Conservation (phyloP, 345 rosid species). For the Trapa incisa region DNA sequence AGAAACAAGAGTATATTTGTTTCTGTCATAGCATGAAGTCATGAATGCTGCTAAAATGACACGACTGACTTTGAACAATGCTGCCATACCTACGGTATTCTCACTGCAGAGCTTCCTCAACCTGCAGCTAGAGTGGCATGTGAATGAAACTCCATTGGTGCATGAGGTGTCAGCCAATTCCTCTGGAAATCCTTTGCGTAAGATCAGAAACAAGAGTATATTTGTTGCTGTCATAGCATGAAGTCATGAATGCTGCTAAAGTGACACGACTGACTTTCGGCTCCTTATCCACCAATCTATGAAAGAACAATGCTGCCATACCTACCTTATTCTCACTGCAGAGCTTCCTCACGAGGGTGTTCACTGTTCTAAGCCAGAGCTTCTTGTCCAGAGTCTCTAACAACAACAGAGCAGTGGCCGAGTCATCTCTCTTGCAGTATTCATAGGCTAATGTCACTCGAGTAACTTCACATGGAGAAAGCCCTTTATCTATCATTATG, state of each 20-base stretch:
- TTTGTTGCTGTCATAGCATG: conserved; percentile 69
- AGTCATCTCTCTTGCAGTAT: conserved; percentile 61
- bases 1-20: conserved; percentile 56
- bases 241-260: conserved; percentile 54
- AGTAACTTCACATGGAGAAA: conserved; percentile 71
- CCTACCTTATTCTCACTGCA: conserved; percentile 82
- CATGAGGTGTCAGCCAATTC: conserved; percentile 23
- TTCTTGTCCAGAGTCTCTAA: conserved; percentile 67
- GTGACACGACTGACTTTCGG: conserved; percentile 43
- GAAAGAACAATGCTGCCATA: conserved; percentile 63
- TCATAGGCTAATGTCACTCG: conserved; percentile 75
- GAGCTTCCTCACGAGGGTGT: conserved; percentile 66
- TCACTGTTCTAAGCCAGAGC: conserved; percentile 67
- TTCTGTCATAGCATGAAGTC: conserved; percentile 65
- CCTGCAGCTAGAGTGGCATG: no score
- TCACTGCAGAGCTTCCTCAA: conserved; percentile 77
- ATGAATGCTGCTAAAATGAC: conserved; percentile 58
- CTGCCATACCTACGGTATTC: conserved; percentile 70
- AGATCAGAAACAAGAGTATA: conserved; percentile 60
- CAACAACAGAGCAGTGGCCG: conserved; percentile 67
- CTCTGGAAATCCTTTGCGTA: conserved; percentile 40
- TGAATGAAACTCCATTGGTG: neutral
- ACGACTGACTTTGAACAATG: conserved; percentile 53
- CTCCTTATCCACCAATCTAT: conserved; percentile 50
- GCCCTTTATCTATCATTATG: conserved; percentile 57